Evolutionary conservation across 1,284 basidiomycete genomes (phyloP), one percentile per base, ranked within the genome.

Genomic region (Ganoderma lingzhi): DNA sequence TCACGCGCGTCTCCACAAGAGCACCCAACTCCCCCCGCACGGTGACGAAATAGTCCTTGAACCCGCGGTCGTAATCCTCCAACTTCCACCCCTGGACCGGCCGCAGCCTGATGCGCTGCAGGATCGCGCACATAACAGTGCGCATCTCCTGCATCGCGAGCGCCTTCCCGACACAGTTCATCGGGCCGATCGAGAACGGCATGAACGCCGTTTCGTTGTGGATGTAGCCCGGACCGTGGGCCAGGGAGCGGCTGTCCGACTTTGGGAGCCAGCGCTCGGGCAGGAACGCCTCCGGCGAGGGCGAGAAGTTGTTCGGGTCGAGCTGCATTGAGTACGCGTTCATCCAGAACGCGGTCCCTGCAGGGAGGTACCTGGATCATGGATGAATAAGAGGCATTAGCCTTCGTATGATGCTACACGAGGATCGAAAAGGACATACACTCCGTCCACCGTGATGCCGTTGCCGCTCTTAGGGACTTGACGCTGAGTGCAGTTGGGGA

Each of bases 401-500:
- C 14, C 3, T 28, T 3, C 23, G 23, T 23, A 23, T 23, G 23
- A 51, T 23, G 23, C 9, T 51, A 12, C 37, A 30, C 45, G 48
- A 19, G 37, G 6, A 30, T 12, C 9, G 23, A 17, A 14, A 32
- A 23, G 23, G 19, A 69, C 79, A 70, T 63, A 82, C 81, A 77
- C 66, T 23, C 64, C 73, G 39, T 77, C 78, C 23, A 79, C 42
- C 15, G 71, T 56, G 51, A 68, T 76, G 37, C 72, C 69, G 30
- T 75, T 74, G 17, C 64, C 70, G 3, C 76, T 78, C 10, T 35
- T 37, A 10, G 68, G 71, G 0, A 78, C 81, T 28, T 83, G 80
- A 60, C 90, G 85, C 65, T 88, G 85, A 37, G 86, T 83, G 53
- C 84, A 85, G 28, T 84, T 85, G 15, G 84, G 82, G 15, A 90